These are phyloP conservation scores for Maudiozyma saulgeensis DNA, from an alignment of 805 yeast genomes.

Conservation along the genomic window DNA sequence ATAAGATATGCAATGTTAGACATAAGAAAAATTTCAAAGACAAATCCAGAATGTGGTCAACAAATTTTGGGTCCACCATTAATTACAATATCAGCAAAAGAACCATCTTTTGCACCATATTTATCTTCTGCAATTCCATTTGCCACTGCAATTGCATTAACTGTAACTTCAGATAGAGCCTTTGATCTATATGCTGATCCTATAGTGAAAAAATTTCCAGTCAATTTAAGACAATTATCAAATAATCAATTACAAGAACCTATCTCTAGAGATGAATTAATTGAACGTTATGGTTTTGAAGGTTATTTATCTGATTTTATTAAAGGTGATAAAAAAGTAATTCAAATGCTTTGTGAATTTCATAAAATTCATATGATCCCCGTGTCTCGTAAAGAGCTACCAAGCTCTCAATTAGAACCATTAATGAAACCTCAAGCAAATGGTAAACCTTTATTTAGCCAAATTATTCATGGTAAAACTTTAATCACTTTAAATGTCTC, in stretches of 20 bases:
- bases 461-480: conserved; percentile 51
- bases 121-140: conserved; percentile 49
- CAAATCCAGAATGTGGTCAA: conserved; percentile 29
- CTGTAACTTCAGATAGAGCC: conserved; percentile 45
- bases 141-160: conserved; percentile 50
- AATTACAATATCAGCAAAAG: conserved; percentile 47
- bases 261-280: conserved; percentile 31
- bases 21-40: conserved; percentile 26
- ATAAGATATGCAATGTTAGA: conserved; percentile 28
- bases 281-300: conserved; percentile 53
- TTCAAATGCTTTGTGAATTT: conserved; percentile 58
- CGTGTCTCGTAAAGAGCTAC: conserved; percentile 40
- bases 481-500: conserved; percentile 47
- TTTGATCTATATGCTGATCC: conserved; percentile 37
- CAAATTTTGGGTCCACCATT: conserved; percentile 67
- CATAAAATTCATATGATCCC: conserved; percentile 51
- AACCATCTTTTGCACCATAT: conserved; percentile 41
- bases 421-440: conserved; percentile 26
- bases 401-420: conserved; percentile 31
- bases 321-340: conserved; percentile 61
- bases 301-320: conserved; percentile 67
- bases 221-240: conserved; percentile 47
- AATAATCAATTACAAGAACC: conserved; percentile 12
- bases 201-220: conserved; percentile 38
- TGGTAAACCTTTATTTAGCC: conserved; percentile 41